These are phyloP conservation scores for Geosmithia putterillii DNA, from an alignment of 2,329 filamentous ascomycete species.

Conservation along the genomic window DNA sequence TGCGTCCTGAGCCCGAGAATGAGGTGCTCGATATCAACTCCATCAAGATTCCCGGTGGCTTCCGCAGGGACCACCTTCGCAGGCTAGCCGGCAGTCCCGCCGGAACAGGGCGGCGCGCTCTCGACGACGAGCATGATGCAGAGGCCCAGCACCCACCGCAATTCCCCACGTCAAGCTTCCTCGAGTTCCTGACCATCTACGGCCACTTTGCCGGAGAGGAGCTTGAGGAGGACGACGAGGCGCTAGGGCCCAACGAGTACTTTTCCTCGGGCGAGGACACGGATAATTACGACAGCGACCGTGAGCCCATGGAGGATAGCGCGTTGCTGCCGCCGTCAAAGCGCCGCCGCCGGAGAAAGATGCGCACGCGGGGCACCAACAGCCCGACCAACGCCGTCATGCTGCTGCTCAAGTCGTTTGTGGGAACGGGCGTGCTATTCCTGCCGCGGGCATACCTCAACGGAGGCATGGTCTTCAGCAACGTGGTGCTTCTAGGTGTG, in stretches of 20 bases:
- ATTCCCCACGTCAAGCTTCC: conserved; percentile 80
- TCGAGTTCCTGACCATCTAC: conserved; percentile 91
- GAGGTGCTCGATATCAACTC: conserved; percentile 75
- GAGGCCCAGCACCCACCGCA: conserved; percentile 24
- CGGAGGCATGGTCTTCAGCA: conserved; percentile 95
- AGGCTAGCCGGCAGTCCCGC: conserved; percentile 55
- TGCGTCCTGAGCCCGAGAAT: conserved; percentile 66
- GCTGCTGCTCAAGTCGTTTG: conserved; percentile 90
- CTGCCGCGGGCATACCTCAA: conserved; percentile 88
- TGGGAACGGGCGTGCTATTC: conserved; percentile 91
- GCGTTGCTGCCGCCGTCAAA: conserved; percentile 67
- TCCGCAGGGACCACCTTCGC: conserved; percentile 79
- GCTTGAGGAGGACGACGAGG: conserved; percentile 92
- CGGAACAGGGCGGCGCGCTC: conserved; percentile 6
- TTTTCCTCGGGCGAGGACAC: conserved; percentile 69
- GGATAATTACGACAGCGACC: conserved; percentile 47
- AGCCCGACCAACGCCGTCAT: conserved; percentile 68
- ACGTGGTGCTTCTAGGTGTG: conserved; percentile 75
- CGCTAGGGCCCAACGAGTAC: conserved; percentile 76
- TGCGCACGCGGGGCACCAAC: conserved; percentile 63
- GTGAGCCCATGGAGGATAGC: conserved; percentile 79
- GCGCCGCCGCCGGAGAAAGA: conserved; percentile 64
- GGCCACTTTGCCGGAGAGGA: conserved; percentile 97
- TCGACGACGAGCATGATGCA: conserved; percentile 13
- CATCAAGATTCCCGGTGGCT: conserved; percentile 89